phyloP scores from a whole-genome alignment of 2,329 filamentous ascomycete species.

The Paraconiothyrium sp. region DNA sequence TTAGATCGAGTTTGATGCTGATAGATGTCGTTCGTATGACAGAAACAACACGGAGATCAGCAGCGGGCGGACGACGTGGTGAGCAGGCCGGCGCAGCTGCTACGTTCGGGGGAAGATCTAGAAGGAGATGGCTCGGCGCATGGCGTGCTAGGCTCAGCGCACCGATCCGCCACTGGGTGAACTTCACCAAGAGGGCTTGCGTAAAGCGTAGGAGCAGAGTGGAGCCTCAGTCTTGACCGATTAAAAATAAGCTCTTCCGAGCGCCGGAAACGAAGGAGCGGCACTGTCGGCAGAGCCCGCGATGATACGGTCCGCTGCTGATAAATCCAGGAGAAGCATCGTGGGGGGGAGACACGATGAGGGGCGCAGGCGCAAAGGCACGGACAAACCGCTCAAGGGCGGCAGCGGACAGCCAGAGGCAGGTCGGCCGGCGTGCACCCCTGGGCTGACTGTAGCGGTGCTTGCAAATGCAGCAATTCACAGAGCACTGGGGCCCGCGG shows the following conservation, averaged over 20 bases:
- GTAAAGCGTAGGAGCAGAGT: slow-evolving; percentile 10
- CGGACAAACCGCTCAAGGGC: slow-evolving; percentile 9
- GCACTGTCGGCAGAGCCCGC: slow-evolving; percentile 2
- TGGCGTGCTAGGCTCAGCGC: slow-evolving; percentile 3
- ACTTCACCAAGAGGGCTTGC: background rate
- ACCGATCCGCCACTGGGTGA: background rate
- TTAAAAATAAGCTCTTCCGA: background rate
- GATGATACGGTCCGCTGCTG: slow-evolving; percentile 36
- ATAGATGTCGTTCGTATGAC: background rate
- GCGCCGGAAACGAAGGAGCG: background rate
- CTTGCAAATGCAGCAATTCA: slow-evolving; percentile 18
- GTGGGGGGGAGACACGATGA: slow-evolving; percentile 23
- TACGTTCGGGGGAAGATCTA: slow-evolving; percentile 18
- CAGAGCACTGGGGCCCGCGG: background rate
- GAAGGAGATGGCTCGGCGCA: slow-evolving; percentile 23
- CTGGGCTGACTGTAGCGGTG: slow-evolving; percentile 12
- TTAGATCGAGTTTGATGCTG: background rate
- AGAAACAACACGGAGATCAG: slow-evolving; percentile 5
- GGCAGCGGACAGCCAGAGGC: background rate
- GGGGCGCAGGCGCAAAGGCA: slow-evolving; percentile 11
- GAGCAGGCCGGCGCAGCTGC: background rate
- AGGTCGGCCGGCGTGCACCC: background rate
- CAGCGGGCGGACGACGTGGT: background rate
- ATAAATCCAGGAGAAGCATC: slow-evolving; percentile 37
- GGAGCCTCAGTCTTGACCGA: background rate